A percentile compares a stretch with the other conserved stretches of the same genome.
phyloP scores from a whole-genome alignment of 2,329 filamentous ascomycete species.

The Ophiosphaerella narmari region DNA sequence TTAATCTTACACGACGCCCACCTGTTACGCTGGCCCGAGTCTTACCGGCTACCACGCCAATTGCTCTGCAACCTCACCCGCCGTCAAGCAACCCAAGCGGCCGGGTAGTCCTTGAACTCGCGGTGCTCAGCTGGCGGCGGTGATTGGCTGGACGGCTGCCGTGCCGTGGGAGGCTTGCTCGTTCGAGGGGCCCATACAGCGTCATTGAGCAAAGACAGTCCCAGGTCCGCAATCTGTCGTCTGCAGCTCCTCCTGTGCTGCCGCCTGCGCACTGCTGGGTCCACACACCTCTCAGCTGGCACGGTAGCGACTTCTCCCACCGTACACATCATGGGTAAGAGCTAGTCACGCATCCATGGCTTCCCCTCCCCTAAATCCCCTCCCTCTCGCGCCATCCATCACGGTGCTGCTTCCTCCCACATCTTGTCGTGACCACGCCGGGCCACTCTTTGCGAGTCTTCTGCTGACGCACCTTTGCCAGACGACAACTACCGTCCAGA shows the following conservation, averaged over 20 bases:
- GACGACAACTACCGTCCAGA: slow-evolving; percentile 34
- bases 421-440: slow-evolving; percentile 4
- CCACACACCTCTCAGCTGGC: slow-evolving; percentile 40
- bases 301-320: slow-evolving; percentile 28
- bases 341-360: slow-evolving; percentile 21
- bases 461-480: slow-evolving; percentile 24
- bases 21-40: slow-evolving; percentile 1
- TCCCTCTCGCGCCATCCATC: slow-evolving; percentile 28
- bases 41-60: slow-evolving; percentile 18
- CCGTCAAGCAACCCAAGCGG: slow-evolving; percentile 23
- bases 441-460: slow-evolving; percentile 15
- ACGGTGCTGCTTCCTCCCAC: slow-evolving; percentile 25
- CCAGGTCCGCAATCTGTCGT: slow-evolving; percentile 34
- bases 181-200: slow-evolving; percentile 32
- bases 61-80: slow-evolving; percentile 29
- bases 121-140: slow-evolving; percentile 24
- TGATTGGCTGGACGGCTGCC: slow-evolving; percentile 32
- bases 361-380: slow-evolving; percentile 21
- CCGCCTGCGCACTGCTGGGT: slow-evolving; percentile 29
- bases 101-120: slow-evolving; percentile 28
- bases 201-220: slow-evolving; percentile 41
- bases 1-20: slow-evolving; percentile 7
- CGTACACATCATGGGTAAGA: slow-evolving; percentile 36
- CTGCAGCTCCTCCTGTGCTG: slow-evolving; percentile 33
- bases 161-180: slow-evolving; percentile 36